phyloP scores from a whole-genome alignment of 495 filamentous ascomycete species.

The Platismatia glauca region DNA sequence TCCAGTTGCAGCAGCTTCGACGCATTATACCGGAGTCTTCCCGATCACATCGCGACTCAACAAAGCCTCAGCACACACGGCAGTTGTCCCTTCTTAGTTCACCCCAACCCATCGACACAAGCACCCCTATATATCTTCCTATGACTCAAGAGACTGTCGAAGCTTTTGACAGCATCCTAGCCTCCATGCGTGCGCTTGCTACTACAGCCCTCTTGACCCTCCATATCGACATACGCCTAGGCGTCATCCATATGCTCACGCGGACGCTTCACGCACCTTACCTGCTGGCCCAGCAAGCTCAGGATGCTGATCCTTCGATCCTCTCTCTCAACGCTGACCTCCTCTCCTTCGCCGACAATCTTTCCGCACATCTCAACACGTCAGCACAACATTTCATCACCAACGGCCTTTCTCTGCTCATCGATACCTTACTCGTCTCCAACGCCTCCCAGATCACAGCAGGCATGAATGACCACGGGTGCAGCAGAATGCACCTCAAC shows the following conservation, averaged over 20 bases:
- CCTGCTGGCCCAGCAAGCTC: constrained; percentile 60
- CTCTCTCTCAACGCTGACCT: constrained; percentile 71
- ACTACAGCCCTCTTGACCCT: constrained; percentile 69
- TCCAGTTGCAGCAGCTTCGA: constrained; percentile 65
- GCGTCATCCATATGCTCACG: constrained; percentile 58
- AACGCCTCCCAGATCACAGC: constrained; percentile 50
- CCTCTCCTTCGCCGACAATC: constrained; percentile 72
- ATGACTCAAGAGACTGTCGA: constrained; percentile 80
- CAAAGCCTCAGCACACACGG: constrained; percentile 40
- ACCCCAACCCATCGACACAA: constrained; percentile 48
- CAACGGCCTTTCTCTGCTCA: constrained; percentile 59
- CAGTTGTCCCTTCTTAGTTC: constrained; percentile 71
- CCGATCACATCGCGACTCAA: constrained; percentile 31
- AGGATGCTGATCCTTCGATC: constrained; percentile 69
- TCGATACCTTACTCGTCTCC: constrained; percentile 61
- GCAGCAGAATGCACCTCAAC: constrained; percentile 75
- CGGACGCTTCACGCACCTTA: constrained; percentile 42
- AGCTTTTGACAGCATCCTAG: constrained; percentile 79
- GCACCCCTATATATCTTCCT: constrained; percentile 68
- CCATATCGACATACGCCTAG: constrained; percentile 78
- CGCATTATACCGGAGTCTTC: constrained; percentile 49
- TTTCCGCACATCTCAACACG: constrained; percentile 56
- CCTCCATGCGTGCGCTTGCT: constrained; percentile 69
- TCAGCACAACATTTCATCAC: constrained; percentile 60
- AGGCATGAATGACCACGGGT: constrained; percentile 67